Evolutionary conservation across 225 moss, liverwort and hornwort species (phyloP), one percentile per base, ranked within the genome.

Genomic region (Asterella californica): DNA sequence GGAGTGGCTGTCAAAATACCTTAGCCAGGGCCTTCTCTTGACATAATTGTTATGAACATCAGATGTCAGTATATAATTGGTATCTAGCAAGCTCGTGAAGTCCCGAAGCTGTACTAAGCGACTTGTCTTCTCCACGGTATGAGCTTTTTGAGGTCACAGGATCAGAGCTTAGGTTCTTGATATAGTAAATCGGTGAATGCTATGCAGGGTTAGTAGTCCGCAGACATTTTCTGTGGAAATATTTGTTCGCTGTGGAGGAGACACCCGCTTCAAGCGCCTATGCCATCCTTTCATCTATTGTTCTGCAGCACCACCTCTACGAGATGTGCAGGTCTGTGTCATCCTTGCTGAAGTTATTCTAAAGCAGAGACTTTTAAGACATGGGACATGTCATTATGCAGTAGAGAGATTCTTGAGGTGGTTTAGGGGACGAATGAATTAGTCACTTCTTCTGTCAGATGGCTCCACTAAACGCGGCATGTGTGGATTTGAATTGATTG

Each of bases 231-330:
- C 92, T 49, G 80, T 99, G 78, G 99, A 99, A 76, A 88, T 99
- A 74, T 99, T 91, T 84, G 95, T 99, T 79, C 92, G 93, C 68
- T 90, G 77, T 88, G 92, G 92, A 74, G 95, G 99, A 82, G 95
- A 99, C 84, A 89, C 99, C 60, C 99, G 99, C 74, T 99, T 95
- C 80, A 93, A 91, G 86, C 89, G 89, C 69, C 81, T 99, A 61
- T 93, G 99, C 83, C 89, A 92, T 85, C 87, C 99, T 70, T 99
- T 99, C 80, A 81, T 93, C 21, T 95, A 92, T 70, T 92, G 92
- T 76, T 82, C 92, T 73, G 88, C 90, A 83, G 92, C 92, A 79
- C 87, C 91, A 70, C 80, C 91, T 74, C 88, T 92, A 65, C 88
- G 89, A 70, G 99, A 99, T 85, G 89, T 90, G 70, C 93, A 95